phyloP scores from a whole-genome alignment of 1,284 basidiomycete species.

The Papiliotrema terrestris region DNA sequence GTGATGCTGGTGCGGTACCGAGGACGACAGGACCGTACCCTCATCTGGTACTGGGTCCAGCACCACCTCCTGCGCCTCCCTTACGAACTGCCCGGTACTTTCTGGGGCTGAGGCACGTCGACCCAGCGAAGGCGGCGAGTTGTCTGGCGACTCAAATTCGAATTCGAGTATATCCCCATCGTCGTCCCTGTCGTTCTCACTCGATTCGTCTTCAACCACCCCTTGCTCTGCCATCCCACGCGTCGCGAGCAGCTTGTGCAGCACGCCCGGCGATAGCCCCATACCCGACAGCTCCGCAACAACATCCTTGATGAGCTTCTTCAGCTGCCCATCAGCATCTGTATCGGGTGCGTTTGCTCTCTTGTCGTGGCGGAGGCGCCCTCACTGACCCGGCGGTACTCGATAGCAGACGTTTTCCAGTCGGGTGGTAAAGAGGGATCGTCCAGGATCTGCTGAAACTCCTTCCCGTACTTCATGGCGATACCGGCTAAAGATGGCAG shows the following conservation, averaged over 20 bases:
- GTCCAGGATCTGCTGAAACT: constrained; percentile 48
- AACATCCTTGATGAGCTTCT: constrained; percentile 86
- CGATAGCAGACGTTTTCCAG: constrained; percentile 62
- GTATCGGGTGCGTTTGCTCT: too few species aligned
- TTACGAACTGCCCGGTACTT: background rate
- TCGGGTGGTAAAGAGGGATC: constrained; percentile 48
- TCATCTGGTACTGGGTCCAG: constrained; percentile 22
- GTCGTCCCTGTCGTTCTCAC: constrained; percentile 1
- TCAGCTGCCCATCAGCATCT: constrained; percentile 58
- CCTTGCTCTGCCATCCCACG: constrained; percentile 11
- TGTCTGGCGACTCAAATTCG: constrained; percentile 42
- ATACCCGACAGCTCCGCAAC: constrained; percentile 74
- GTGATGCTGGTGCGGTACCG: constrained; percentile 12
- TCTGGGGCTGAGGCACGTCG: background rate
- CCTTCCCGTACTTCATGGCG: constrained; percentile 49
- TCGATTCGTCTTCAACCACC: background rate
- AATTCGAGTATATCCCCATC: constrained; percentile 38
- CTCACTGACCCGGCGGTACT: constrained; percentile 70
- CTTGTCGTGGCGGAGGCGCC: background rate
- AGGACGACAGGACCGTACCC: constrained; percentile 4
- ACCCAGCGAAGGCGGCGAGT: constrained; percentile 11
- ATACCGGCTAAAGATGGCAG: background rate
- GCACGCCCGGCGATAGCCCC: constrained; percentile 64
- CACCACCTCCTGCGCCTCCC: constrained; percentile 15
- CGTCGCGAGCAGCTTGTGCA: constrained; percentile 54